These are phyloP conservation scores for Paracoccidioides brasiliensis DNA, from an alignment of 2,329 filamentous ascomycete species.

Conservation along the genomic window DNA sequence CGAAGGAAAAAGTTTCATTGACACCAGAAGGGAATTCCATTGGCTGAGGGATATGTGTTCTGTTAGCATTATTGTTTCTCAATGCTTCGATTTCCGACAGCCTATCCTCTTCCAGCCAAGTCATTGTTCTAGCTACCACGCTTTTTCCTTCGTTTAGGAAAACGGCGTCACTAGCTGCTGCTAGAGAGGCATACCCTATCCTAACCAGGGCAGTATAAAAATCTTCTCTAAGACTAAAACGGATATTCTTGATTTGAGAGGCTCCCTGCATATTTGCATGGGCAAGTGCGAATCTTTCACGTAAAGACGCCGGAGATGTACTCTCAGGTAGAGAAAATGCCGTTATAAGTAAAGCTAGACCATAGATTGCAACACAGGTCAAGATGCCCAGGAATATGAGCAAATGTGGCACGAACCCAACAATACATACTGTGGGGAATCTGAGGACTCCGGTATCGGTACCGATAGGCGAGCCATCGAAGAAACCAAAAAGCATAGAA, in stretches of 20 bases:
- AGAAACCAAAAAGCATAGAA: constrained; percentile 65
- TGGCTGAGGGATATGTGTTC: not conserved
- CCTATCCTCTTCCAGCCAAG: constrained; percentile 85
- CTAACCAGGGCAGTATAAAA: constrained; percentile 86
- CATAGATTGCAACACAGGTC: constrained; percentile 64
- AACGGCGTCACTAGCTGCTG: constrained; percentile 88
- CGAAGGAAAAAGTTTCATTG: constrained; percentile 23
- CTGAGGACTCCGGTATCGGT: constrained; percentile 52
- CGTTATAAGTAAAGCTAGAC: constrained; percentile 60
- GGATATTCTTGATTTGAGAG: constrained; percentile 66
- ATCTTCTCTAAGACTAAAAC: constrained; percentile 77
- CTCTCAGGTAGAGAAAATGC: constrained; percentile 51
- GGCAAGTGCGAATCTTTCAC: constrained; percentile 53
- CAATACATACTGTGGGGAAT: constrained; percentile 88
- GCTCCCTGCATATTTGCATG: constrained; percentile 89
- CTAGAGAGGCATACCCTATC: constrained; percentile 75
- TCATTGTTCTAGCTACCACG: constrained; percentile 60
- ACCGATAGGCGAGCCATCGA: constrained; percentile 33
- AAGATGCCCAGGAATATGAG: constrained; percentile 68
- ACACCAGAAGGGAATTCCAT: constrained; percentile 3
- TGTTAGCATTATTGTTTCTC: constrained; percentile 14
- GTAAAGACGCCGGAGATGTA: constrained; percentile 33
- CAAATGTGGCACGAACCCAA: constrained; percentile 91
- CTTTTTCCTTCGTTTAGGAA: constrained; percentile 81
- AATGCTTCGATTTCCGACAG: constrained; percentile 57